Evolutionary conservation across 1,284 basidiomycete species (phyloP).

Genomic region (Fomitiporia mediterranea): DNA sequence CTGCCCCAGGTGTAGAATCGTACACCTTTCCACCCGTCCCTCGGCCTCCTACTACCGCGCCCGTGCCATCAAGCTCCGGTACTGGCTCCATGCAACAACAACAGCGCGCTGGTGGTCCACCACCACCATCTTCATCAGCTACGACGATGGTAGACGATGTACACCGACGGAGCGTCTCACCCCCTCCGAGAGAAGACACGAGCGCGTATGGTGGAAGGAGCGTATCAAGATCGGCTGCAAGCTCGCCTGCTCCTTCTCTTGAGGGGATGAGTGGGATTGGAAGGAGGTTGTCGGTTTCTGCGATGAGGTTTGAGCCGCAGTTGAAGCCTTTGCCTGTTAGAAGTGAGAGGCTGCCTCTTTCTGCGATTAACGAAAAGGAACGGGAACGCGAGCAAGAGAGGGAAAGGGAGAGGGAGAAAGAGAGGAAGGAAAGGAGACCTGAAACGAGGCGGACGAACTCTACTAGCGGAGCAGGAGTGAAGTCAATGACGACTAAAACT

Average conservation of each 20-base stretch:
- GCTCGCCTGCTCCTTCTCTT: slow-evolving; percentile 6
- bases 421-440: background rate
- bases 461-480: too few relatives aligned
- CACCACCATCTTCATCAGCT: background rate
- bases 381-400: background rate
- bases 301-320: slow-evolving; percentile 17
- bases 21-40: slow-evolving; percentile 18
- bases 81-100: background rate
- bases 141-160: background rate
- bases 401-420: background rate
- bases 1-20: slow-evolving; percentile 9
- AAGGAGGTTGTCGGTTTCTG: slow-evolving; percentile 15
- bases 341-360: background rate
- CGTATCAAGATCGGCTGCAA: background rate
- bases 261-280: slow-evolving; percentile 3
- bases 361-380: too few relatives aligned
- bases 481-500: too few relatives aligned
- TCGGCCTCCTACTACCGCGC: background rate
- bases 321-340: background rate
- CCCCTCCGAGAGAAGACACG: background rate
- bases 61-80: background rate
- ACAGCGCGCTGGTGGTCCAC: background rate
- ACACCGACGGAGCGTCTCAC: too few relatives aligned
- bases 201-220: background rate
- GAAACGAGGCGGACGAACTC: background rate